Evolutionary conservation across 192 early-diverging fungal species (phyloP).

Genomic region (Irineochytrium annulatum): DNA sequence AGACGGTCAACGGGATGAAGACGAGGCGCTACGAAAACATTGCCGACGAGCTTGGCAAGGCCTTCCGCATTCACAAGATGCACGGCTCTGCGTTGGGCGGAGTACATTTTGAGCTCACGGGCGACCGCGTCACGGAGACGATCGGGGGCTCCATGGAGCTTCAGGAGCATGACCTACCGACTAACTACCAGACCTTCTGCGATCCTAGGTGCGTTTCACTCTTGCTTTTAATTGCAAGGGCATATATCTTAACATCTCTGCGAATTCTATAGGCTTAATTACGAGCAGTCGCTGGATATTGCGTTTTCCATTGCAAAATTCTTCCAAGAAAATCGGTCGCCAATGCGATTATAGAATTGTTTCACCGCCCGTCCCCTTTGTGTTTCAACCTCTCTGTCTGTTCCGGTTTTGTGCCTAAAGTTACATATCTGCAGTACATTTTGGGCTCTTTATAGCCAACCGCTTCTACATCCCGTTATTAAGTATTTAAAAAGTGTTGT

Average conservation of each 20-base stretch:
- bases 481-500: no score
- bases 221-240: slow-evolving; percentile 4
- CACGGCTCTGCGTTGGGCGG: slow-evolving; percentile 74
- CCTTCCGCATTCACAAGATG: slow-evolving; percentile 78
- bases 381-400: no score
- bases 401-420: neutral
- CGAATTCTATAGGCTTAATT: slow-evolving; percentile 68
- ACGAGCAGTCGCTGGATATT: slow-evolving; percentile 95
- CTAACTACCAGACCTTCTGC: slow-evolving; percentile 94
- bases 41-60: slow-evolving; percentile 75
- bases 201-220: slow-evolving; percentile 67
- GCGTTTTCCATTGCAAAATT: slow-evolving; percentile 94
- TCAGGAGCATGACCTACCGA: slow-evolving; percentile 69
- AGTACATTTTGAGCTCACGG: slow-evolving; percentile 96
- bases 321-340: slow-evolving; percentile 43
- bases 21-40: slow-evolving; percentile 90
- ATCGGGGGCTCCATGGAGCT: slow-evolving; percentile 98
- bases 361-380: neutral
- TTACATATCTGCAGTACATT: no score
- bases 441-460: no score
- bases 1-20: slow-evolving; percentile 80
- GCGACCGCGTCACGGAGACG: slow-evolving; percentile 90
- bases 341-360: slow-evolving; percentile 6
- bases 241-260: no score
- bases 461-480: no score